Percentiles rank a stretch among this genome's conserved stretches.
Conservation (phyloP, 2,329 filamentous ascomycete species). For the Rhinocladiella similis region DNA sequence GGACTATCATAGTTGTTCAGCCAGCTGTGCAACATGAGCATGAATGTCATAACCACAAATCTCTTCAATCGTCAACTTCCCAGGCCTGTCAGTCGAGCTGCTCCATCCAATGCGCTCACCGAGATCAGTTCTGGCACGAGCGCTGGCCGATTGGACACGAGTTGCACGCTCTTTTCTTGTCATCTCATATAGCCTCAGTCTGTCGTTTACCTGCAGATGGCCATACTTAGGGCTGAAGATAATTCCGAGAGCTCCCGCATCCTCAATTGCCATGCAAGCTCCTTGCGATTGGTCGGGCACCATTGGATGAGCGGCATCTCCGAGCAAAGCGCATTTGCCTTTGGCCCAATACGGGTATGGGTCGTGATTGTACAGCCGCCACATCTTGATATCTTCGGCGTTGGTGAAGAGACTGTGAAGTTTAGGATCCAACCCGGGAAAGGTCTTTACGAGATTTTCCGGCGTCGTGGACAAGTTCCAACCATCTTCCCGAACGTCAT, state of each 20-base stretch:
- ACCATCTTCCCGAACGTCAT: slow-evolving; percentile 23
- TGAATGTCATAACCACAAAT: slow-evolving; percentile 36
- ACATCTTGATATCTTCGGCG: slow-evolving; percentile 24
- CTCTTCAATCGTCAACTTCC: slow-evolving; percentile 37
- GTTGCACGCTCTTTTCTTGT: neutral
- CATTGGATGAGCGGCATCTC: slow-evolving; percentile 38
- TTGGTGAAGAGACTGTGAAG: slow-evolving; percentile 17
- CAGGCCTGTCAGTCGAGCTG: slow-evolving; percentile 29
- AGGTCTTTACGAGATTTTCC: slow-evolving; percentile 19
- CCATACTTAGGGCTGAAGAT: slow-evolving; percentile 33
- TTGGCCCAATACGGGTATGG: slow-evolving; percentile 27
- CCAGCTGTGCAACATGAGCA: slow-evolving; percentile 14
- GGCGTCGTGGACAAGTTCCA: slow-evolving; percentile 19
- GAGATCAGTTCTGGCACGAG: slow-evolving; percentile 31
- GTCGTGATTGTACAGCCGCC: slow-evolving; percentile 23
- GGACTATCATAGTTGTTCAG: neutral
- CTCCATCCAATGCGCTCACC: slow-evolving; percentile 36
- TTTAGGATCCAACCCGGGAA: slow-evolving; percentile 18
- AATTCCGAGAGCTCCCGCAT: slow-evolving; percentile 41
- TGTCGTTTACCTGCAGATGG: slow-evolving; percentile 27
- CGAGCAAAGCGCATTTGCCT: slow-evolving; percentile 14
- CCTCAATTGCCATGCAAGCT: slow-evolving; percentile 44
- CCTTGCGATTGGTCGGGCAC: slow-evolving; percentile 37
- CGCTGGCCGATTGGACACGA: slow-evolving; percentile 28
- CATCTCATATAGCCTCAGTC: slow-evolving; percentile 32